Percentiles rank a stretch among this genome's conserved stretches.
phyloP scores from a whole-genome alignment of 176 grass and related monocot genomes.

The Triticum aestivum region DNA sequence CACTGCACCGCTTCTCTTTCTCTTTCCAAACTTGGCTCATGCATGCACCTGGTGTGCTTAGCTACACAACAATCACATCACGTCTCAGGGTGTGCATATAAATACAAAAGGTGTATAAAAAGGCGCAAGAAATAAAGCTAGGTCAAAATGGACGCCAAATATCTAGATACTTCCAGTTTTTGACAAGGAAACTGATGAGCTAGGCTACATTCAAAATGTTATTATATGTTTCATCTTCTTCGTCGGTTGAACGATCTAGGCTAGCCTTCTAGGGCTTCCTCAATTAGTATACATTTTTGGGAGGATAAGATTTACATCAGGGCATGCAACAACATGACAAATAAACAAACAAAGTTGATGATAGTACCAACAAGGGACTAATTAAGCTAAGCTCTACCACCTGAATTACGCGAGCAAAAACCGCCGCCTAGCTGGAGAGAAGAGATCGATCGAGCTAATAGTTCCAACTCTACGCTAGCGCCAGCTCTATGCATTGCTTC shows the following conservation, averaged over 20 bases:
- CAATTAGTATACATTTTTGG: slow-evolving; percentile 21
- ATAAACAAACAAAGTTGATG: slow-evolving; percentile 32
- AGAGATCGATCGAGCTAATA: background rate
- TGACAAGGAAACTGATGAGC: background rate
- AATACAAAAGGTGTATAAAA: background rate
- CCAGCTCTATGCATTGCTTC: slow-evolving; percentile 65
- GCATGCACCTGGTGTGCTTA: slow-evolving; percentile 13
- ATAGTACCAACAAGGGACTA: background rate
- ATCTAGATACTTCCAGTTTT: background rate
- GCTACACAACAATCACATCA: background rate
- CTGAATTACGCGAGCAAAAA: slow-evolving; percentile 21
- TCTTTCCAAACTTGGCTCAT: background rate
- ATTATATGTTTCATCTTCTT: background rate
- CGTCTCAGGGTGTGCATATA: background rate
- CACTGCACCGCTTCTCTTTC: background rate
- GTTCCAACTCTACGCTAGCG: slow-evolving; percentile 25
- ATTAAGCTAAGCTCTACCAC: slow-evolving; percentile 25
- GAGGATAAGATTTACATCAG: slow-evolving; percentile 42
- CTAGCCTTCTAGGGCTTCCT: slow-evolving; percentile 23
- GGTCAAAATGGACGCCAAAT: background rate
- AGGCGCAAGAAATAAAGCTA: background rate
- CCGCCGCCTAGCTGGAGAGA: background rate
- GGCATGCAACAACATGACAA: slow-evolving; percentile 25
- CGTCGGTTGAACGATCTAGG: slow-evolving; percentile 21
- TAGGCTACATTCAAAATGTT: slow-evolving; percentile 7